These are phyloP conservation scores for Candida rishiriensis DNA, from an alignment of 805 yeast genomes.

Conservation along the genomic window DNA sequence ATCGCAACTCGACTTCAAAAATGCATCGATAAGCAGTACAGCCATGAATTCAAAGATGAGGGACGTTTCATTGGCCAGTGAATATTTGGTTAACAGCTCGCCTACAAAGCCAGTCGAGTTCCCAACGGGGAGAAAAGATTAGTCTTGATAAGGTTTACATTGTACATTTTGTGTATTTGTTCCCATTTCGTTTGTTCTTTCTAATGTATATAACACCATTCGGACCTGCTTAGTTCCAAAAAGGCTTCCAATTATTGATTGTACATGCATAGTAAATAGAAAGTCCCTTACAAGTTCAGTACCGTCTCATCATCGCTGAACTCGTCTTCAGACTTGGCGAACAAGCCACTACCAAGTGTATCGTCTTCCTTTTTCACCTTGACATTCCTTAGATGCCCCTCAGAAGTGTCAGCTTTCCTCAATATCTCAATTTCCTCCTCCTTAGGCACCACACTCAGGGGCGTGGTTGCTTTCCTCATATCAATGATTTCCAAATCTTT, in stretches of 20 bases:
- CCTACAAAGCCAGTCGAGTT: no score
- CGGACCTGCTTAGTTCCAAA: no score
- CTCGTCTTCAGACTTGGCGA: slow-evolving; percentile 11
- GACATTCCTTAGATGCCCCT: slow-evolving; percentile 1
- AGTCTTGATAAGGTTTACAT: no score
- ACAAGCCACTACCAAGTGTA: not conserved
- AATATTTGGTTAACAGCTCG: no score
- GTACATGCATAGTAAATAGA: no score
- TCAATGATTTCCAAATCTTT: slow-evolving; percentile 54
- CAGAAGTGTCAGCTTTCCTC: not conserved
- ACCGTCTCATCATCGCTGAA: slow-evolving; percentile 21
- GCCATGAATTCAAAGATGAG: not conserved
- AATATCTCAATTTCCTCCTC: slow-evolving; percentile 14
- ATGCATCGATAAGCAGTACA: no score
- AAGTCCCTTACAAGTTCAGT: slow-evolving; percentile 1
- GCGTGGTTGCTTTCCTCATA: slow-evolving; percentile 25
- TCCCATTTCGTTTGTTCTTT: no score
- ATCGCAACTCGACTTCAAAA: no score
- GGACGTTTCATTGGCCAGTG: not conserved
- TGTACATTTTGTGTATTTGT: no score
- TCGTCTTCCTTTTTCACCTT: slow-evolving; percentile 8
- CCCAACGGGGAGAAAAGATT: no score
- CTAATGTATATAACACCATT: no score
- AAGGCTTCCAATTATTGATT: no score
- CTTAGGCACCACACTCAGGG: slow-evolving; percentile 17